Conservation (phyloP, 2,329 filamentous ascomycete species). For the Fusarium sp. region DNA sequence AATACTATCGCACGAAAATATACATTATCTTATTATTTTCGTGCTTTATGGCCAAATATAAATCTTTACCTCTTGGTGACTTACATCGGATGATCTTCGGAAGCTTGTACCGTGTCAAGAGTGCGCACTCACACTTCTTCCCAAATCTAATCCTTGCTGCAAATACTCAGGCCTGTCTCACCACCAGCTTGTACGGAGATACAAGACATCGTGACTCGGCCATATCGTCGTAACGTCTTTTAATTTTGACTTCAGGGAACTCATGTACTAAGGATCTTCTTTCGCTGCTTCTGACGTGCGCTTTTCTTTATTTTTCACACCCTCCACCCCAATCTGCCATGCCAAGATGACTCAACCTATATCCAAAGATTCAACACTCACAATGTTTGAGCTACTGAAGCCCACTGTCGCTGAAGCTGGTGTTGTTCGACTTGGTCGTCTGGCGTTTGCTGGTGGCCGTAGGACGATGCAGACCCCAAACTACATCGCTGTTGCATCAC, state of each 20-base stretch:
- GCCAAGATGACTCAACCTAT: slow-evolving; percentile 46
- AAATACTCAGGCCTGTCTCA: slow-evolving; percentile 28
- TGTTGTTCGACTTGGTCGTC: slow-evolving; percentile 73
- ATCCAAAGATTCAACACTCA: slow-evolving; percentile 35
- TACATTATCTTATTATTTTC: background rate
- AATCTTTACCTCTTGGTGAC: background rate
- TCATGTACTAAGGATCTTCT: background rate
- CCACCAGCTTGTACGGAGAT: slow-evolving; percentile 1
- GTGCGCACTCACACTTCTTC: slow-evolving; percentile 9
- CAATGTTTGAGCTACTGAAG: slow-evolving; percentile 60
- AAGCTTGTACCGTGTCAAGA: background rate
- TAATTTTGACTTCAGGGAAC: background rate
- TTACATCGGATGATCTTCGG: slow-evolving; percentile 36
- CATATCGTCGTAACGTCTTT: background rate
- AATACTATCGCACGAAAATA: no score
- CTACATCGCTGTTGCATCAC: slow-evolving; percentile 82
- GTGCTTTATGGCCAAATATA: no score
- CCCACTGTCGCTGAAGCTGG: slow-evolving; percentile 52
- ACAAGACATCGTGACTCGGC: background rate
- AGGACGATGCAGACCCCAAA: slow-evolving; percentile 82
- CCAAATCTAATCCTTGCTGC: slow-evolving; percentile 30
- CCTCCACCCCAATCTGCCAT: slow-evolving; percentile 13
- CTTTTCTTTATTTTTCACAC: background rate
- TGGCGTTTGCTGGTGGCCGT: slow-evolving; percentile 71
- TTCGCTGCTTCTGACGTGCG: background rate